These are phyloP conservation scores for Xylariales sp. DNA, from an alignment of 2,329 filamentous ascomycete genomes.

Conservation along the genomic window DNA sequence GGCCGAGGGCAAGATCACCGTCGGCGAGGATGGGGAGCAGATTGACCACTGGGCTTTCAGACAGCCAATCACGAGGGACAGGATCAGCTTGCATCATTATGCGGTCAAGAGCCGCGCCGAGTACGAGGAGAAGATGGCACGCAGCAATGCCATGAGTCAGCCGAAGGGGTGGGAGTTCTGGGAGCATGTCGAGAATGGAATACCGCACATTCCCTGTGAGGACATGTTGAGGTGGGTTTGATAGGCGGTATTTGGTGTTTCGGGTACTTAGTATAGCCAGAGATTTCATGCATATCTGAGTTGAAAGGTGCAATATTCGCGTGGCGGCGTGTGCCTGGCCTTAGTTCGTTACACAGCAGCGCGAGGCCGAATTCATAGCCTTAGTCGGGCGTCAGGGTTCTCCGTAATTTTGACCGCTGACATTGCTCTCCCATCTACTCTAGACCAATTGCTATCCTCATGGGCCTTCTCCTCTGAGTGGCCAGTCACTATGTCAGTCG, in stretches of 20 bases:
- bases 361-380: too few relatives aligned
- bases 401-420: neutral
- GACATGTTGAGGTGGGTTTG: slow-evolving; percentile 19
- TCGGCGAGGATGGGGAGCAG: slow-evolving; percentile 23
- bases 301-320: neutral
- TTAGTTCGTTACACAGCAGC: too few relatives aligned
- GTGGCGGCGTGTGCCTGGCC: too few relatives aligned
- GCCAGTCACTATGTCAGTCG: neutral
- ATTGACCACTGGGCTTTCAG: slow-evolving; percentile 17
- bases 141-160: slow-evolving; percentile 21
- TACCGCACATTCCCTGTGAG: slow-evolving; percentile 18
- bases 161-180: slow-evolving; percentile 20
- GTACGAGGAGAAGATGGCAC: slow-evolving; percentile 23
- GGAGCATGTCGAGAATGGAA: slow-evolving; percentile 17
- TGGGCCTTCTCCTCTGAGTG: too few relatives aligned
- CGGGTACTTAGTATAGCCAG: neutral
- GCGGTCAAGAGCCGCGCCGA: slow-evolving; percentile 27
- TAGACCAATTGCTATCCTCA: too few relatives aligned
- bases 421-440: neutral
- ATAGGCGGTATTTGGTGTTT: neutral
- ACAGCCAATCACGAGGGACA: slow-evolving; percentile 23
- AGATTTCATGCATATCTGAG: neutral
- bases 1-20: slow-evolving; percentile 14
- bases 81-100: slow-evolving; percentile 28
- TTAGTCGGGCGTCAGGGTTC: too few relatives aligned